Evolutionary conservation across 371 early-diverging fungal genomes (phyloP).

Genomic region (Chytridium lagenaria): DNA sequence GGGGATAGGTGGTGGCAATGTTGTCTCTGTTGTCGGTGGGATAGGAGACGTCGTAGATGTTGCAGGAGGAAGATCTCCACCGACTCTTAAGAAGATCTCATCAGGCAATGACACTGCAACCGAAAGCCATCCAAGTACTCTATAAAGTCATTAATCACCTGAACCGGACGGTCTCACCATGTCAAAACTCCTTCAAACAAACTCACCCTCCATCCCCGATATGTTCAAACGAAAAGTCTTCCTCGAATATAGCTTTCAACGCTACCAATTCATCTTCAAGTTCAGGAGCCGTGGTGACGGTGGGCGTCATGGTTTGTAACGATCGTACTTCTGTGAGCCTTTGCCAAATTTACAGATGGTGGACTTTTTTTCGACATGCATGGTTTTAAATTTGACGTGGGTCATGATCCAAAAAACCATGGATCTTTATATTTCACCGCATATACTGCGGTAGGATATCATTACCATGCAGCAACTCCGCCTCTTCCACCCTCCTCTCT

Average conservation of each 20-base stretch:
- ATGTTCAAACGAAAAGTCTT: constrained; percentile 19
- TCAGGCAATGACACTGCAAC: not conserved
- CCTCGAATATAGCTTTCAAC: constrained; percentile 38
- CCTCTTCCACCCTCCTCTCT: too few relatives aligned
- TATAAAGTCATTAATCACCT: too few relatives aligned
- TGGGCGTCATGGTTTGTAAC: too few relatives aligned
- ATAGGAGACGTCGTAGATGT: not conserved
- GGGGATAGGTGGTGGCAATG: not conserved
- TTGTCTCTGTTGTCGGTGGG: not conserved
- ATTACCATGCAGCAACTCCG: too few relatives aligned
- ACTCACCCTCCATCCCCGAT: not conserved
- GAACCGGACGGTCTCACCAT: too few relatives aligned
- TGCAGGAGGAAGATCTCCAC: not conserved
- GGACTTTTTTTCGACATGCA: too few relatives aligned
- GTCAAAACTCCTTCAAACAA: not conserved
- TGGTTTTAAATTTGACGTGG: too few relatives aligned
- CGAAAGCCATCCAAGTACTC: not conserved
- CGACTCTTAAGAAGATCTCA: not conserved
- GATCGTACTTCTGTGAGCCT: too few relatives aligned
- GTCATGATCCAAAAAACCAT: too few relatives aligned
- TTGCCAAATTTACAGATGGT: too few relatives aligned
- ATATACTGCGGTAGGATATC: too few relatives aligned
- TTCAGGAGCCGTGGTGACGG: not conserved
- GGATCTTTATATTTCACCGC: too few relatives aligned
- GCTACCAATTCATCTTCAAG: constrained; percentile 35